Base-by-base conservation (phyloP, 768 basidiomycete genomes). In the Filobasidium floriforme region DNA sequence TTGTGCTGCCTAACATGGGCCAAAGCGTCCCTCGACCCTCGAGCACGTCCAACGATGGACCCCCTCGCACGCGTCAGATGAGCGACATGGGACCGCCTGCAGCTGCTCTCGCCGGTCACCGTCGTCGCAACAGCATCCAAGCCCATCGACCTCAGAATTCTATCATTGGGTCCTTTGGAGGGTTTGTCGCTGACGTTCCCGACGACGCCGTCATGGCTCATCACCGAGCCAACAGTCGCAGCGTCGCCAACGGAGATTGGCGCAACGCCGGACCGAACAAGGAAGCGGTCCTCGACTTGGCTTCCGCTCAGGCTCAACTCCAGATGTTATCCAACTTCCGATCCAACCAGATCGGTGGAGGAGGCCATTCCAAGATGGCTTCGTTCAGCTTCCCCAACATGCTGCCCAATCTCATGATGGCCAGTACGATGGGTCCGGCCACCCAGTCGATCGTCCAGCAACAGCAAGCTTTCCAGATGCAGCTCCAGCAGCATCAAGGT, bases 351-450 rank as follows among this genome's bases (percentile, higher is more conserved):
- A 90, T 90, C 54, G 92, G 75, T 6, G 78, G 78, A 10, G 67
- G 67, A 15, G 92, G 94, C 72, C 92, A 94, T 77, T 87, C 90
- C 77, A 94, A 94, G 82, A 92, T 96, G 90, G 85, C 89, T 10
- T 97, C 93, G 3, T 97, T 96, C 81, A 91, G 89, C 76, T 92
- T 97, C 82, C 93, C 93, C 6, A 96, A 96, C 77, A 96, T 96
- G 91, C 82, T 96, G 15, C 93, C 92, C 6, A 93, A 93, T 74
- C 88, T 94, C 85, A 89, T 92, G 88, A 92, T 91, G 1, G 92
- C 91, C 19, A 96, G 90, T 72, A 92, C 90, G 87, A 90, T 92
- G 69, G 90, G 91, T 22, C 89, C 40, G 85, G 89, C 55, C 86
- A 72, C 75, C 88, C 76, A 92, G 87, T 77, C 75, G 41, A 80